These are phyloP conservation scores for Tetradesmus lagerheimii DNA, from an alignment of 139 green algal species.

Conservation along the genomic window DNA sequence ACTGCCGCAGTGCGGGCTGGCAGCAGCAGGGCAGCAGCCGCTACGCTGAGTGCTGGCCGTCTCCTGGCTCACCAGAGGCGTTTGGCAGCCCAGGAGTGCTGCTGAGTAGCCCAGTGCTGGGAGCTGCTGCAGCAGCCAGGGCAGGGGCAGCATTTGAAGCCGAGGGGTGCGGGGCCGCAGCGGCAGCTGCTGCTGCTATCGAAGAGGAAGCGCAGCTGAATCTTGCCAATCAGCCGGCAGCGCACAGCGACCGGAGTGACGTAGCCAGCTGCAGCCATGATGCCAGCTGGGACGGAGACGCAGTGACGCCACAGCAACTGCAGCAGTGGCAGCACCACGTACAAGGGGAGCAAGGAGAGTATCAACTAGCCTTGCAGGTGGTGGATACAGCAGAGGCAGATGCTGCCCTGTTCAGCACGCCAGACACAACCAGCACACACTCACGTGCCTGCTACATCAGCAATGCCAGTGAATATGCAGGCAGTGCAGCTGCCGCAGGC, in stretches of 20 bases:
- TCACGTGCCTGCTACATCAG: not conserved
- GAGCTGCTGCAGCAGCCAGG: not conserved
- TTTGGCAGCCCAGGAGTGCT: constrained; percentile 28
- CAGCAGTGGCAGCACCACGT: not conserved
- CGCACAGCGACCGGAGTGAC: not conserved
- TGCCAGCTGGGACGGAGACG: not conserved
- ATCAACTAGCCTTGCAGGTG: not conserved
- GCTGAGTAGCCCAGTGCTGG: constrained; percentile 35
- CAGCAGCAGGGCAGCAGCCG: not conserved
- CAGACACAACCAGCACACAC: not conserved
- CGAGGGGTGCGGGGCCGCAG: not conserved
- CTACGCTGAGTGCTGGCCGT: constrained; percentile 25
- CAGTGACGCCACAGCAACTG: not conserved
- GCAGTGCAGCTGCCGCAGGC: not conserved
- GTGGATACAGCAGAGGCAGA: not conserved
- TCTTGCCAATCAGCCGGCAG: too few relatives aligned
- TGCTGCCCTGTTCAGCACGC: not conserved
- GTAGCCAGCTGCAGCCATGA: not conserved
- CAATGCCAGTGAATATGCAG: not conserved
- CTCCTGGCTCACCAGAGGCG: constrained; percentile 1
- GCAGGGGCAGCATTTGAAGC: not conserved
- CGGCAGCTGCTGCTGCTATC: not conserved
- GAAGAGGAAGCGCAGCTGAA: not conserved
- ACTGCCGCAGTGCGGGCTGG: not conserved
- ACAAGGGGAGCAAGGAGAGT: not conserved